Conservation (phyloP, 257 asterid genomes). For the Solanum commersonii region DNA sequence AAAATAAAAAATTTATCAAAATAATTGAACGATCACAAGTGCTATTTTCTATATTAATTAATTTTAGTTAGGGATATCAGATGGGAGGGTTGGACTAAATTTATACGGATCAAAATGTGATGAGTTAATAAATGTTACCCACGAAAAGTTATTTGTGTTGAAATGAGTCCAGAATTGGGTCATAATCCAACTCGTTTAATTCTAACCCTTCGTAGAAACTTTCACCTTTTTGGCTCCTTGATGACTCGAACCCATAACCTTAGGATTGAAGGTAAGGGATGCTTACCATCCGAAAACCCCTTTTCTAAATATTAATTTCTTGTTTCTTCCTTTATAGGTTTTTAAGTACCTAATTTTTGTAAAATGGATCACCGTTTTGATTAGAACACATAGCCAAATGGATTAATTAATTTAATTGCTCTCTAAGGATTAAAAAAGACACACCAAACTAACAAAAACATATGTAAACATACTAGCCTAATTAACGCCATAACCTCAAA, state of each 20-base stretch:
- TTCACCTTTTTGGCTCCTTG: neutral
- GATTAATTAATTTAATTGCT: neutral
- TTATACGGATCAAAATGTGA: neutral
- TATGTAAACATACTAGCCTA: neutral
- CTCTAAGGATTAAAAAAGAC: neutral
- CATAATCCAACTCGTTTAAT: neutral
- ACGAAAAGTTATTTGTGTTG: neutral
- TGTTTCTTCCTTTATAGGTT: neutral
- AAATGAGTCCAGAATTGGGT: neutral
- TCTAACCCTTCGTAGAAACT: too few species aligned
- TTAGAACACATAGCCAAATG: neutral
- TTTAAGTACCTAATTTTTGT: neutral
- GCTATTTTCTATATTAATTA: neutral
- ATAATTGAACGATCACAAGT: neutral
- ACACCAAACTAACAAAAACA: neutral
- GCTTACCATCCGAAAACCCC: neutral
- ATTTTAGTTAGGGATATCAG: neutral
- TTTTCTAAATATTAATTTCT: neutral
- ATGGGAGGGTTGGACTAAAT: neutral
- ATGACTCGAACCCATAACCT: neutral
- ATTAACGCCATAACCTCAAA: neutral
- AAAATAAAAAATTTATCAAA: neutral
- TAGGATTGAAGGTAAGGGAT: accelerated
- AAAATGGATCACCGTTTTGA: neutral
- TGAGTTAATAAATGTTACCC: neutral